These are phyloP conservation scores for Hemisphaericaspora xylanilytica DNA, from an alignment of 1,139 yeast genomes.

Conservation along the genomic window DNA sequence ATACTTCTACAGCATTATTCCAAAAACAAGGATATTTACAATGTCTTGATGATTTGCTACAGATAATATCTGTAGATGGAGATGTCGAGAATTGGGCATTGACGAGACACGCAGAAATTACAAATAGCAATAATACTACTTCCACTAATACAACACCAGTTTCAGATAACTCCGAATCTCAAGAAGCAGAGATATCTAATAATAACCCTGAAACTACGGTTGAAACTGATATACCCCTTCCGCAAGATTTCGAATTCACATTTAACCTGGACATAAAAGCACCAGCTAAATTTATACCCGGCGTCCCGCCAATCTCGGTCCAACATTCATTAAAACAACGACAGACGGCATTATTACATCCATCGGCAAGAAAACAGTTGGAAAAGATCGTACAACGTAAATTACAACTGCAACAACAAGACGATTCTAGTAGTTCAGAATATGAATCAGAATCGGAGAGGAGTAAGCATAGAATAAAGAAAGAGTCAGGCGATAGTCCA, in stretches of 20 bases:
- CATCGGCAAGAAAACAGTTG: constrained; percentile 4
- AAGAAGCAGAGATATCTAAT: no score
- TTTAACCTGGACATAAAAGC: constrained; percentile 30
- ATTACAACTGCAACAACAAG: constrained; percentile 7
- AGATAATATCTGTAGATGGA: constrained; percentile 44
- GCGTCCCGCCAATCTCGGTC: constrained; percentile 48
- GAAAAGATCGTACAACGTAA: constrained; percentile 6
- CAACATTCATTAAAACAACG: constrained; percentile 22
- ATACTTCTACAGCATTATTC: constrained; percentile 40
- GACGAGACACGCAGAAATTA: constrained; percentile 47
- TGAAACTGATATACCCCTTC: constrained; percentile 22
- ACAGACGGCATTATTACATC: constrained; percentile 1
- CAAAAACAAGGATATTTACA: constrained; percentile 55
- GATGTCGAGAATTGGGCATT: constrained; percentile 56
- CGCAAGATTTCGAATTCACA: constrained; percentile 38
- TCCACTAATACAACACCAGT: no score
- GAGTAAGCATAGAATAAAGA: neutral
- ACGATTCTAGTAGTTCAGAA: neutral
- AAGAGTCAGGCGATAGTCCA: constrained; percentile 7
- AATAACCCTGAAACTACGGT: no score
- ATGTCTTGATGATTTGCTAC: constrained; percentile 54
- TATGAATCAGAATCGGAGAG: neutral
- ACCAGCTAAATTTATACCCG: constrained; percentile 41
- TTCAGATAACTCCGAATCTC: no score
- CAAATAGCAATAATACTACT: constrained; percentile 16